These are phyloP conservation scores for Debaryomyces fabryi DNA, from an alignment of 1,139 yeast species.

Conservation along the genomic window DNA sequence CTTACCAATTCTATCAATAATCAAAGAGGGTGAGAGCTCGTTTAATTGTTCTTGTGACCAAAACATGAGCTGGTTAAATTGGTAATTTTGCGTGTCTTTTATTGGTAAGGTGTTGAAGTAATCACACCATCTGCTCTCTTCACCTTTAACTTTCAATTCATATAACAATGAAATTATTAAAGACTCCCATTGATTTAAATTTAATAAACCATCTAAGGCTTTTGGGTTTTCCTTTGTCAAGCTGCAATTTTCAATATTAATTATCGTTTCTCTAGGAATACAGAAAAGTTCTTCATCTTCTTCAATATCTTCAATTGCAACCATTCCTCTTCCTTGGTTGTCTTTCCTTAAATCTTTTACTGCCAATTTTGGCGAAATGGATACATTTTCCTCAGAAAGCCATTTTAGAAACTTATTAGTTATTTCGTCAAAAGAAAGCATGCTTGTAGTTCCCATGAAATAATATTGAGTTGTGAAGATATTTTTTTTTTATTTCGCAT, in stretches of 20 bases:
- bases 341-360: conserved; percentile 60
- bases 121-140: conserved; percentile 61
- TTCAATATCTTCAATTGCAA: conserved; percentile 63
- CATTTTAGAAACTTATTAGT: conserved; percentile 53
- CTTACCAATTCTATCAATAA: conserved; percentile 70
- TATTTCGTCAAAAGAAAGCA: conserved; percentile 15
- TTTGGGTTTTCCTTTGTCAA: conserved; percentile 40
- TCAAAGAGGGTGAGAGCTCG: conserved; percentile 66
- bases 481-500: neutral
- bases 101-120: conserved; percentile 75
- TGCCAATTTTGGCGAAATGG: conserved; percentile 56
- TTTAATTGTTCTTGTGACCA: conserved; percentile 65
- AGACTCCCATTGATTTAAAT: conserved; percentile 74
- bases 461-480: neutral
- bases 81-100: conserved; percentile 28
- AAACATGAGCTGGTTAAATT: conserved; percentile 73
- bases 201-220: conserved; percentile 35
- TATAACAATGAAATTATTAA: conserved; percentile 67
- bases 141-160: conserved; percentile 48
- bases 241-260: conserved; percentile 62
- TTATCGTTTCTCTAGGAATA: conserved; percentile 60
- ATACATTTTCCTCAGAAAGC: conserved; percentile 51
- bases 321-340: conserved; percentile 78
- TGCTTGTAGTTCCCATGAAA: neutral
- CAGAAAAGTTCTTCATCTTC: conserved; percentile 65